A percentile compares a stretch with the other conserved stretches of the same genome.
Evolutionary conservation across 2,329 filamentous ascomycete species (phyloP).

Genomic region (Penicillium sp.): DNA sequence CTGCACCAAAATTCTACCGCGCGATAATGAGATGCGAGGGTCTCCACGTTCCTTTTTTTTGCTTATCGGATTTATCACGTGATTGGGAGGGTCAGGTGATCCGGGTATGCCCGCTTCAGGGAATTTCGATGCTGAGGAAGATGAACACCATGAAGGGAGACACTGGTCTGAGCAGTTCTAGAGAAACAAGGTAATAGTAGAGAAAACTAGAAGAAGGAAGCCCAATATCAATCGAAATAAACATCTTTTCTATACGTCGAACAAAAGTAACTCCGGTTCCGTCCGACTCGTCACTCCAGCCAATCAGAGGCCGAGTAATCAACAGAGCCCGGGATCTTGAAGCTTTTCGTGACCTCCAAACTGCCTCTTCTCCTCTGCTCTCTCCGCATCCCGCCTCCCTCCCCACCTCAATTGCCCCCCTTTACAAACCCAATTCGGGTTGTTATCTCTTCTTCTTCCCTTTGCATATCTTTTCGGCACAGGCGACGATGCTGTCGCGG

Average conservation of each 20-base stretch:
- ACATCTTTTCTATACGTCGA: background rate
- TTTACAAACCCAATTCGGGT: slow-evolving; percentile 40
- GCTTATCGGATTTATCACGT: slow-evolving; percentile 28
- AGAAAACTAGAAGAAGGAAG: background rate
- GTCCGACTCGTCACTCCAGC: slow-evolving; percentile 40
- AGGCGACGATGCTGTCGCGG: slow-evolving; percentile 68
- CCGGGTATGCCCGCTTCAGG: background rate
- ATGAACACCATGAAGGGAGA: background rate
- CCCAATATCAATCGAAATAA: background rate
- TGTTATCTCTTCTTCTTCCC: slow-evolving; percentile 27
- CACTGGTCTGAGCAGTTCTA: background rate
- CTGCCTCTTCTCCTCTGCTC: slow-evolving; percentile 27
- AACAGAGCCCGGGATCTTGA: slow-evolving; percentile 42
- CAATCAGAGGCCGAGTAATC: slow-evolving; percentile 44
- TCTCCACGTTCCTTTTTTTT: slow-evolving; percentile 21
- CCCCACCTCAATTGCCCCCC: slow-evolving; percentile 35
- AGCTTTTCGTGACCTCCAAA: slow-evolving; percentile 44
- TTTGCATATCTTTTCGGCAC: slow-evolving; percentile 50
- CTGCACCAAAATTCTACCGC: slow-evolving; percentile 2
- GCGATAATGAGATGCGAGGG: slow-evolving; percentile 5
- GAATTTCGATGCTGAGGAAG: background rate
- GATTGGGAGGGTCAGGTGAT: slow-evolving; percentile 17
- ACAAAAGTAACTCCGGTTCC: slow-evolving; percentile 38
- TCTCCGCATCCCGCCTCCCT: slow-evolving; percentile 27
- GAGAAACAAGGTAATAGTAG: background rate